Conservation (phyloP, 2,329 filamentous ascomycete species). For the Colletotrichum spaethianum region DNA sequence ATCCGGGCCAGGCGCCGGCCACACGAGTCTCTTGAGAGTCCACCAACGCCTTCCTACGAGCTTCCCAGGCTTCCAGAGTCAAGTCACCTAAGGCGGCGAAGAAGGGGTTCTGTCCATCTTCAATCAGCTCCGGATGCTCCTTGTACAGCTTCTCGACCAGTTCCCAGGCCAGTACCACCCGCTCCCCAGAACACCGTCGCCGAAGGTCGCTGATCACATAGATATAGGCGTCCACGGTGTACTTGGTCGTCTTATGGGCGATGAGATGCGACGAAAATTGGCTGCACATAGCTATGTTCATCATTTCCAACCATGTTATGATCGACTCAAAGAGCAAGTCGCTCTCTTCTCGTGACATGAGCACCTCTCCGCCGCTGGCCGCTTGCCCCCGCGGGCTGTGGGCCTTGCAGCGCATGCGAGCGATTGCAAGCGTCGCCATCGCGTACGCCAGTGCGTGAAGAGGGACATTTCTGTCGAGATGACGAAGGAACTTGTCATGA, state of each 20-base stretch:
- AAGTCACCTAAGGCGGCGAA: constrained; percentile 1
- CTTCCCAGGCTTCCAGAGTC: constrained; percentile 23
- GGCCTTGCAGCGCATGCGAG: constrained; percentile 49
- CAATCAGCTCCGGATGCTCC: constrained; percentile 43
- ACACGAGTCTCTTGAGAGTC: not conserved
- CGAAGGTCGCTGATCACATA: constrained; percentile 51
- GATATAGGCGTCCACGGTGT: constrained; percentile 50
- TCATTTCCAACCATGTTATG: constrained; percentile 45
- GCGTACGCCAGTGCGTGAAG: constrained; percentile 45
- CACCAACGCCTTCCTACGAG: not conserved
- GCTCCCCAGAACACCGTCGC: constrained; percentile 33
- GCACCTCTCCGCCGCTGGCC: constrained; percentile 2
- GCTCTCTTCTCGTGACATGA: constrained; percentile 43
- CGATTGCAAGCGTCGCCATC: constrained; percentile 45
- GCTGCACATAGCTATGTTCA: constrained; percentile 43
- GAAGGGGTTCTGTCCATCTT: not conserved
- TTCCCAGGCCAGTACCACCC: constrained; percentile 46
- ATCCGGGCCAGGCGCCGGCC: not conserved
- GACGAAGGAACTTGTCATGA: constrained; percentile 41
- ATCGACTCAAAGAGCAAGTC: constrained; percentile 47
- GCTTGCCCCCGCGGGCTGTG: constrained; percentile 46
- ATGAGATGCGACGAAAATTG: constrained; percentile 49
- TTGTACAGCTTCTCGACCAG: constrained; percentile 46
- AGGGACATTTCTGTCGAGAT: constrained; percentile 48
- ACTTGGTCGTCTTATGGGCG: constrained; percentile 46